Conservation (phyloP, 2,329 filamentous ascomycete species). For the Trichophyton equinum region DNA sequence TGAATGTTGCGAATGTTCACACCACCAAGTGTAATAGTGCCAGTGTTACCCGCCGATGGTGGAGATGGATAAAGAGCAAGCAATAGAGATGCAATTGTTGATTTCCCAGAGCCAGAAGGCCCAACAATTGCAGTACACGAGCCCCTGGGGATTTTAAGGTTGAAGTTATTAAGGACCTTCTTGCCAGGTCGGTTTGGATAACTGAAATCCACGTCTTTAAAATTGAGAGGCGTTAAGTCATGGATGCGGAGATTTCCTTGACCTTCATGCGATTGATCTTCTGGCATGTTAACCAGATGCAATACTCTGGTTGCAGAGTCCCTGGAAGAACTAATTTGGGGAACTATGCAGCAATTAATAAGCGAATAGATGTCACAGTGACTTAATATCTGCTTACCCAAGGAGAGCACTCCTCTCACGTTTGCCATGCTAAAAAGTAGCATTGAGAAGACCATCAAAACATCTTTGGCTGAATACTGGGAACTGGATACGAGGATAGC, state of each 20-base stretch:
- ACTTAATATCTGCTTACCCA: slow-evolving; percentile 31
- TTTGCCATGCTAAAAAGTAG: slow-evolving; percentile 73
- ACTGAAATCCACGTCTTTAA: slow-evolving; percentile 54
- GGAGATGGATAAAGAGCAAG: slow-evolving; percentile 51
- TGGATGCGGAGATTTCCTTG: slow-evolving; percentile 35
- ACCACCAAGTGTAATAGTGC: slow-evolving; percentile 41
- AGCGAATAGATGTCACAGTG: not conserved
- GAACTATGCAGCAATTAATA: slow-evolving; percentile 37
- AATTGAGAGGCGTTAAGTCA: slow-evolving; percentile 40
- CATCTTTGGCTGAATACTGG: slow-evolving; percentile 41
- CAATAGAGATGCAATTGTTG: slow-evolving; percentile 64
- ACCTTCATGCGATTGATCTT: slow-evolving; percentile 45
- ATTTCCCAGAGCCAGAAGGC: slow-evolving; percentile 80
- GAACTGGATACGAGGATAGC: slow-evolving; percentile 47
- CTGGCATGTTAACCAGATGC: slow-evolving; percentile 51
- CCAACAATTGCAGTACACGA: slow-evolving; percentile 69
- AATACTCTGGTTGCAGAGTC: slow-evolving; percentile 63
- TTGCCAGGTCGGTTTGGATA: slow-evolving; percentile 50
- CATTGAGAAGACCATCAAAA: slow-evolving; percentile 67
- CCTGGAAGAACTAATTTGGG: slow-evolving; percentile 64
- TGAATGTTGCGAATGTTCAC: slow-evolving; percentile 48
- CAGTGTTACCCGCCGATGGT: slow-evolving; percentile 15
- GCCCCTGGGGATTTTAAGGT: slow-evolving; percentile 50
- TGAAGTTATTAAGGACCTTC: slow-evolving; percentile 50
- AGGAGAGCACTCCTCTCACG: slow-evolving; percentile 54